Percentiles rank a stretch among this genome's conserved stretches.
phyloP scores from a whole-genome alignment of 176 grass and related monocot genomes.

The Microstegium vimineum region DNA sequence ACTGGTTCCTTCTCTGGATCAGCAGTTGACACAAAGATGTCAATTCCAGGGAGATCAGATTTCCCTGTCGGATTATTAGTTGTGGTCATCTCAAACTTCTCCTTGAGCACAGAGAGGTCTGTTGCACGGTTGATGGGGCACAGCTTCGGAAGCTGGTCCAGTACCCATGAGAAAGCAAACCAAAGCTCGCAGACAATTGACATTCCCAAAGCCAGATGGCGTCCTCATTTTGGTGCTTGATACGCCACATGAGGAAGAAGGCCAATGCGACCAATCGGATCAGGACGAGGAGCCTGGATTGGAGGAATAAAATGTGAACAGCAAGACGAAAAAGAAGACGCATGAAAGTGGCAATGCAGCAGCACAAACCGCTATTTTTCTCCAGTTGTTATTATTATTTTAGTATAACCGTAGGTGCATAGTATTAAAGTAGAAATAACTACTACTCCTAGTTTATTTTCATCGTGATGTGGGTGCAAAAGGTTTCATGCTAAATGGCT shows the following conservation, averaged over 20 bases:
- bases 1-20: constrained; percentile 95
- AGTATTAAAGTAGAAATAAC: neutral
- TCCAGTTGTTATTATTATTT: neutral
- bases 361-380: neutral
- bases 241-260: constrained; percentile 86
- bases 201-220: constrained; percentile 95
- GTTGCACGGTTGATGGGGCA: constrained; percentile 83
- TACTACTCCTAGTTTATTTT: neutral
- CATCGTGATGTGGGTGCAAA: neutral
- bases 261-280: constrained; percentile 71
- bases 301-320: constrained; percentile 1
- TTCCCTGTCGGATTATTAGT: constrained; percentile 76
- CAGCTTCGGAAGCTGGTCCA: constrained; percentile 96
- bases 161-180: constrained; percentile 97
- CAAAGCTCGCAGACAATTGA: constrained; percentile 91
- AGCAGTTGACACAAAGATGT: constrained; percentile 87
- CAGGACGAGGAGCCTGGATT: constrained; percentile 66
- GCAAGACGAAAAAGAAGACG: neutral
- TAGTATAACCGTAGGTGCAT: neutral
- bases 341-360: neutral
- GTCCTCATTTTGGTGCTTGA: constrained; percentile 74
- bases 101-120: constrained; percentile 82
- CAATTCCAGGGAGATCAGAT: constrained; percentile 85
- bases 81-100: constrained; percentile 79
- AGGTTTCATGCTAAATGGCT: constrained; percentile 7